Conservation (phyloP, 2,329 filamentous ascomycete genomes). For the Huntiella moniliformis region DNA sequence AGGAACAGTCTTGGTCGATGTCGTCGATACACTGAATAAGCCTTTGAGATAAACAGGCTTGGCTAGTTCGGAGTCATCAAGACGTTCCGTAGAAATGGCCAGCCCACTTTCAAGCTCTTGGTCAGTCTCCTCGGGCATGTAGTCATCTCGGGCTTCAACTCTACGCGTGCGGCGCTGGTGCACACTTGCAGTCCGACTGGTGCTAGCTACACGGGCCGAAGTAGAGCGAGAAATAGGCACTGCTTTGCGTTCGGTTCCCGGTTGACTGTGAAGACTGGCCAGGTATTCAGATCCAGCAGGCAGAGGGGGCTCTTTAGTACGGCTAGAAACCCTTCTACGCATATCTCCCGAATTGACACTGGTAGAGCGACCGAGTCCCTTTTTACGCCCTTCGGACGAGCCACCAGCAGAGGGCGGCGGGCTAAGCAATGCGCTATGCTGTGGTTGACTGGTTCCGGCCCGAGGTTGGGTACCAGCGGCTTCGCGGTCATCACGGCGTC, state of each 20-base stretch:
- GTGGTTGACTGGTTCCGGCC: constrained; percentile 45
- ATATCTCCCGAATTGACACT: constrained; percentile 83
- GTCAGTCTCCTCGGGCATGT: constrained; percentile 76
- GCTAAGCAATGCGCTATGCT: constrained; percentile 61
- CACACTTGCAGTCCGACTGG: constrained; percentile 78
- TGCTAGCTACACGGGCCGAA: constrained; percentile 61
- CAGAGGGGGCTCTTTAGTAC: constrained; percentile 42
- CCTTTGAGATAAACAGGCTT: constrained; percentile 95
- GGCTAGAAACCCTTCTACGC: constrained; percentile 37
- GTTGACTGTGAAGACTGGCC: constrained; percentile 66
- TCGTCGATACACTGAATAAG: constrained; percentile 91
- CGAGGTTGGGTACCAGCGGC: constrained; percentile 27
- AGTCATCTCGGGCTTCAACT: constrained; percentile 52
- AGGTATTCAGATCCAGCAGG: background rate
- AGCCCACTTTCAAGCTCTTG: constrained; percentile 49
- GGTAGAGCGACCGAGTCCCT: constrained; percentile 64
- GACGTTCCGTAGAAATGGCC: constrained; percentile 35
- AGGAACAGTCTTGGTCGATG: constrained; percentile 72
- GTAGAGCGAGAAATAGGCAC: constrained; percentile 37
- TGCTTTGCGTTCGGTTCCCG: constrained; percentile 35
- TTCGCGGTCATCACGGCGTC: constrained; percentile 35
- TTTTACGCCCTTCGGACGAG: constrained; percentile 37
- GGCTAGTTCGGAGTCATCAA: constrained; percentile 56
- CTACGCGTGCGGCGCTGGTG: constrained; percentile 56
- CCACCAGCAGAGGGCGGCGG: constrained; percentile 47